Evolutionary conservation across 768 basidiomycete species (phyloP).

Genomic region (Arthromyces matolae): DNA sequence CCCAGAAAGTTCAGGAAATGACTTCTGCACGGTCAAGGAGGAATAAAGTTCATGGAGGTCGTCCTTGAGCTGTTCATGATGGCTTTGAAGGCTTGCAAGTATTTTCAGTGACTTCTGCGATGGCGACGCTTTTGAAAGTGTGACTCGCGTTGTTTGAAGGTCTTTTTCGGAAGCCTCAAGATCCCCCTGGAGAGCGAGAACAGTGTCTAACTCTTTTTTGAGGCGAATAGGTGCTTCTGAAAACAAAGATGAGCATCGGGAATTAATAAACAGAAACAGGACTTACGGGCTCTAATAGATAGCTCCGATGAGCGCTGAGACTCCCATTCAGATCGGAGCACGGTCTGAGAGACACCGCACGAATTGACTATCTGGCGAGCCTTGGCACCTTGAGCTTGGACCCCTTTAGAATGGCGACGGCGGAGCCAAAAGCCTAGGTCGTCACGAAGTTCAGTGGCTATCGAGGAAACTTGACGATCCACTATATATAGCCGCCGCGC

Average conservation of each 20-base stretch:
- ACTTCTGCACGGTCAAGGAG: slow-evolving; percentile 29
- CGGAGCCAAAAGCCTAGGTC: slow-evolving; percentile 34
- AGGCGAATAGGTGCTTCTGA: no score
- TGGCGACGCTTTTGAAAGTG: background rate
- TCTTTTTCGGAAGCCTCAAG: no score
- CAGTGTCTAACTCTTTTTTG: no score
- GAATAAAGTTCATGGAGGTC: slow-evolving; percentile 30
- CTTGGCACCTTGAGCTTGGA: slow-evolving; percentile 10
- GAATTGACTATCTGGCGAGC: slow-evolving; percentile 15
- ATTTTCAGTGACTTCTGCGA: slow-evolving; percentile 5
- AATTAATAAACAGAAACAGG: background rate
- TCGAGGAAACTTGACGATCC: slow-evolving; percentile 26
- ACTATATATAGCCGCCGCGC: slow-evolving; percentile 30
- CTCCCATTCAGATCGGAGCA: slow-evolving; percentile 30
- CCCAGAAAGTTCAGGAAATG: slow-evolving; percentile 29
- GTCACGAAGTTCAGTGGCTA: slow-evolving; percentile 22
- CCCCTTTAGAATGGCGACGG: slow-evolving; percentile 15
- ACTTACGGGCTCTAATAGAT: slow-evolving; percentile 27
- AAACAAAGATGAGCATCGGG: slow-evolving; percentile 26
- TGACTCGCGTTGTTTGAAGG: no score
- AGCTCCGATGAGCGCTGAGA: slow-evolving; percentile 29
- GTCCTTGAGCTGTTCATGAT: slow-evolving; percentile 17
- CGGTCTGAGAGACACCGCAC: slow-evolving; percentile 13
- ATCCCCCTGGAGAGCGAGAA: no score
- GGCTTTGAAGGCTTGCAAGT: slow-evolving; percentile 19